phyloP scores from a whole-genome alignment of 306 rosid genomes.

The Delonix regia region DNA sequence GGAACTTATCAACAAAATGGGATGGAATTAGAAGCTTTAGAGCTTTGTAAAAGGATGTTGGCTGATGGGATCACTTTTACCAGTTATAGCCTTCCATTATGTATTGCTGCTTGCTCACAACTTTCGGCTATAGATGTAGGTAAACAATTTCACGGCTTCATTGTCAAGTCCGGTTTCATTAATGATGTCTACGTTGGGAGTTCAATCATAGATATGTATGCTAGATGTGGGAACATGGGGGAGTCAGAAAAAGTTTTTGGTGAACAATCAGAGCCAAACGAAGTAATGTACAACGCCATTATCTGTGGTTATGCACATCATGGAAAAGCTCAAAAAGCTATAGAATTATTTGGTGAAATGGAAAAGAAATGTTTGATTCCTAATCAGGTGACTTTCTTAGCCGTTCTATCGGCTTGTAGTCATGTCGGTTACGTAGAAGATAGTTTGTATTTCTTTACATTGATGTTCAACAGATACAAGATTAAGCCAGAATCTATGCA shows the following conservation, averaged over 20 bases:
- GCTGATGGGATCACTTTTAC: slow-evolving; percentile 49
- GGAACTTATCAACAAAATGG: slow-evolving; percentile 51
- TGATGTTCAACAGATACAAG: slow-evolving; percentile 46
- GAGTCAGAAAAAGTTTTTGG: slow-evolving; percentile 45
- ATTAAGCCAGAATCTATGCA: slow-evolving; percentile 58
- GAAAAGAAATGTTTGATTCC: neutral
- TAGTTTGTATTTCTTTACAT: slow-evolving; percentile 16
- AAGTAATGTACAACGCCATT: slow-evolving; percentile 56
- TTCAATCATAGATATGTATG: slow-evolving; percentile 57
- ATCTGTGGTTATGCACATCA: slow-evolving; percentile 57
- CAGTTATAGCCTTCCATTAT: slow-evolving; percentile 45
- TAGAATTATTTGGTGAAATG: slow-evolving; percentile 39
- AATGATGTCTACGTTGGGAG: slow-evolving; percentile 54
- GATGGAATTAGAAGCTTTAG: slow-evolving; percentile 50
- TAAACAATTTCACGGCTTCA: slow-evolving; percentile 35
- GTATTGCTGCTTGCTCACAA: slow-evolving; percentile 30
- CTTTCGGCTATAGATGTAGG: neutral
- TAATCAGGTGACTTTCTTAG: slow-evolving; percentile 34
- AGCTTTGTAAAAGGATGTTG: slow-evolving; percentile 54
- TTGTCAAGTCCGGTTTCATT: slow-evolving; percentile 49
- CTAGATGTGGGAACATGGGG: slow-evolving; percentile 54
- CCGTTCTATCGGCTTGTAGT: slow-evolving; percentile 41
- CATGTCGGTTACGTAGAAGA: neutral
- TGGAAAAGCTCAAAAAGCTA: slow-evolving; percentile 52
- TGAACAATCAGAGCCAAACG: slow-evolving; percentile 41